Percentiles rank a stretch among this genome's conserved stretches.
Evolutionary conservation across 257 asterid genomes (phyloP).

Genomic region (Solanum sejunctum): DNA sequence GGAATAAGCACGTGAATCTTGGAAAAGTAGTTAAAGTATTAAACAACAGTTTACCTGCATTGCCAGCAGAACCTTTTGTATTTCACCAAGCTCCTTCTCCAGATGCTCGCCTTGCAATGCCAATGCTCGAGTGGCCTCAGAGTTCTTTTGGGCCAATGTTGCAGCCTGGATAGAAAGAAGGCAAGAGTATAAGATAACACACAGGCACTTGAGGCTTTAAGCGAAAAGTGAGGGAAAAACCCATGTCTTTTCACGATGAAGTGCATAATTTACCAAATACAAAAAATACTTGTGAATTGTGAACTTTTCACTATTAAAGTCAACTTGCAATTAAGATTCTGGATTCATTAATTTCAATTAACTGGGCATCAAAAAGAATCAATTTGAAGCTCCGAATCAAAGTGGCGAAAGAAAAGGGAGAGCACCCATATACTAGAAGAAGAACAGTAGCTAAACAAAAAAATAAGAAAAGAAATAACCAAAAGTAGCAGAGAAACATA

Average conservation of each 20-base stretch:
- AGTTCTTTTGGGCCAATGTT: slow-evolving; percentile 65
- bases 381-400: neutral
- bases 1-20: neutral
- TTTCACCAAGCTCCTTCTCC: slow-evolving; percentile 74
- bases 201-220: neutral
- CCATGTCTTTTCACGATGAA: neutral
- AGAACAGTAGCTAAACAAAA: neutral
- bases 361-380: neutral
- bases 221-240: neutral
- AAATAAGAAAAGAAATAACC: neutral
- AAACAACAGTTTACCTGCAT: slow-evolving; percentile 59
- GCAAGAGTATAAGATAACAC: neutral
- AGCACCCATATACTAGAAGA: neutral
- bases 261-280: neutral
- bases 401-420: neutral
- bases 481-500: neutral
- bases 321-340: neutral
- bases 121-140: slow-evolving; percentile 76
- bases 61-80: slow-evolving; percentile 74
- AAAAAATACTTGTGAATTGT: neutral
- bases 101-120: slow-evolving; percentile 58
- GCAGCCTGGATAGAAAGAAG: slow-evolving; percentile 36
- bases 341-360: neutral
- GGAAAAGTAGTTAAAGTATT: neutral
- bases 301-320: neutral